phyloP scores from a whole-genome alignment of 208 protist genomes.

The Trypanosoma lewisi region DNA sequence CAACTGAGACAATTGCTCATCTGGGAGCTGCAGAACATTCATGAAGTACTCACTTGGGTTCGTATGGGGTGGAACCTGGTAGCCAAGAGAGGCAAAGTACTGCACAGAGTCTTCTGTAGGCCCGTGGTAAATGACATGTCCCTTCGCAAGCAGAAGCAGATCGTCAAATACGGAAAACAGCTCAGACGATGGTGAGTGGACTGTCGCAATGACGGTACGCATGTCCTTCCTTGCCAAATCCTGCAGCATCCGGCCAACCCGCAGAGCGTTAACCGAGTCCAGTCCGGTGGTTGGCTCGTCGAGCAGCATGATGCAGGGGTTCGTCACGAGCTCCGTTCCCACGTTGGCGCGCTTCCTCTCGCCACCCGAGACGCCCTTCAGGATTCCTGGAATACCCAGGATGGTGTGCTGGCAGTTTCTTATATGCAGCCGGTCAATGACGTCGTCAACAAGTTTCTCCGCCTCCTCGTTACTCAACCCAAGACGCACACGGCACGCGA shows the following conservation, averaged over 20 bases:
- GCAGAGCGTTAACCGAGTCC: constrained; percentile 79
- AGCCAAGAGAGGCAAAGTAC: constrained; percentile 39
- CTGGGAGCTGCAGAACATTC: constrained; percentile 41
- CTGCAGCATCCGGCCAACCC: constrained; percentile 74
- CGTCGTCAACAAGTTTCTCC: constrained; percentile 50
- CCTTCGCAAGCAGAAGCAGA: constrained; percentile 77
- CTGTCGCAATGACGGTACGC: constrained; percentile 84
- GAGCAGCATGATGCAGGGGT: constrained; percentile 85
- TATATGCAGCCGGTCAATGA: constrained; percentile 69
- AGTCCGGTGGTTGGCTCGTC: constrained; percentile 90
- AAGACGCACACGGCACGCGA: constrained; percentile 82
- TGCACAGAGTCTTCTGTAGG: constrained; percentile 46
- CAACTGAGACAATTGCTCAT: constrained; percentile 45
- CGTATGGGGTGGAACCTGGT: constrained; percentile 30
- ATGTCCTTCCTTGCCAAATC: constrained; percentile 74
- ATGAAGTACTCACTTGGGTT: constrained; percentile 86
- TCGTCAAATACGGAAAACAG: constrained; percentile 87
- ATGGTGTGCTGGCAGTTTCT: constrained; percentile 72
- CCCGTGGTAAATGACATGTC: constrained; percentile 82
- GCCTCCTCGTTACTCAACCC: constrained; percentile 51
- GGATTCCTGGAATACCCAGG: constrained; percentile 58
- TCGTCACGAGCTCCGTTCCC: constrained; percentile 85
- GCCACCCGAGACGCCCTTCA: constrained; percentile 86
- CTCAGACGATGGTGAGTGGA: constrained; percentile 88
- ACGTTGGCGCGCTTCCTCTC: constrained; percentile 89